Percentiles rank a stretch among this genome's conserved stretches.
Evolutionary conservation across 352 stramenopile genomes (phyloP).

Genomic region (Aphanomyces astaci): DNA sequence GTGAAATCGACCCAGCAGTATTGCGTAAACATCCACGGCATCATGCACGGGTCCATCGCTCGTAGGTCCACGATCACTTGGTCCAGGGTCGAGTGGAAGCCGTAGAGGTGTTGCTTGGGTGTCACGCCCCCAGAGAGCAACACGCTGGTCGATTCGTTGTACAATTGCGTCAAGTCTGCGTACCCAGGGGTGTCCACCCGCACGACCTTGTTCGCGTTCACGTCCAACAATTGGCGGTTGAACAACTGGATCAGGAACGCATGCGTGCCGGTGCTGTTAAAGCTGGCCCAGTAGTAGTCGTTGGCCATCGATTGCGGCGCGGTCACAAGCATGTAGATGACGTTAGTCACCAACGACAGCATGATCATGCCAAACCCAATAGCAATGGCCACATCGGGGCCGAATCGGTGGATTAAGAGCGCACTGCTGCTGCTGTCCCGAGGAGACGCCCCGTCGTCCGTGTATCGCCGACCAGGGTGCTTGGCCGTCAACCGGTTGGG

Average conservation of each 20-base stretch:
- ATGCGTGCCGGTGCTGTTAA: slow-evolving; percentile 1
- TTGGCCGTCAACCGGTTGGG: not conserved
- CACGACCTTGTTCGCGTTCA: not conserved
- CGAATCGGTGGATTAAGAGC: not conserved
- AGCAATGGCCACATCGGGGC: not conserved
- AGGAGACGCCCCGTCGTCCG: no score
- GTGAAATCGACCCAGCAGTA: slow-evolving; percentile 19
- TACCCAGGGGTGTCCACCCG: not conserved
- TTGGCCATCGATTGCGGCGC: slow-evolving; percentile 8
- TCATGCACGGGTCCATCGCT: slow-evolving; percentile 5
- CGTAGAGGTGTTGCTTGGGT: not conserved
- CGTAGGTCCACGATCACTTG: not conserved
- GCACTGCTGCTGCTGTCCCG: no score
- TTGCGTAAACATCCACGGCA: slow-evolving; percentile 19
- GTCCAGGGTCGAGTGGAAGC: not conserved
- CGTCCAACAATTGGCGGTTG: not conserved
- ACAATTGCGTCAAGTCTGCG: not conserved
- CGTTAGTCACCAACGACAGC: not conserved
- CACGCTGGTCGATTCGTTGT: not conserved
- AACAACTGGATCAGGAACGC: not conserved
- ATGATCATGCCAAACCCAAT: not conserved
- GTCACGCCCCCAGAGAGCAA: not conserved
- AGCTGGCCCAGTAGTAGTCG: slow-evolving; percentile 16
- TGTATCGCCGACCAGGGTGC: no score
- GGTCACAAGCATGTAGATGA: slow-evolving; percentile 15